Evolutionary conservation across 345 rosid genomes (phyloP).

Genomic region (Citrus reticulata): DNA sequence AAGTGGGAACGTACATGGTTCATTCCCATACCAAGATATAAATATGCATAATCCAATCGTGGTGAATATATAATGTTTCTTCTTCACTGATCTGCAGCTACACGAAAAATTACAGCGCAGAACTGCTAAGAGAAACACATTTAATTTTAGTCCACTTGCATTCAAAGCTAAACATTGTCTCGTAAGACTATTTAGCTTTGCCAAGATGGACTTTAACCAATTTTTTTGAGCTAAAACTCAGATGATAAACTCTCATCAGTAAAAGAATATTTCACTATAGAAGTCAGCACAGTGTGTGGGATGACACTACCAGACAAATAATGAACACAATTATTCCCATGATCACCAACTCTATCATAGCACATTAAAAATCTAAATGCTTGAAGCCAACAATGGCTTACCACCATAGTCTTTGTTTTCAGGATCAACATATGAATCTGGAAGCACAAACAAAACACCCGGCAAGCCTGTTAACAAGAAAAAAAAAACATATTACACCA

Average conservation of each 20-base stretch:
- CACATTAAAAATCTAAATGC: background rate
- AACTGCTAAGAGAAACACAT: constrained; percentile 12
- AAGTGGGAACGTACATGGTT: no score
- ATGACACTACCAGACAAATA: background rate
- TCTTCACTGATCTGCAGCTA: constrained; percentile 30
- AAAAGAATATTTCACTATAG: background rate
- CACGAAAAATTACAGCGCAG: constrained; percentile 10
- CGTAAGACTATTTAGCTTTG: constrained; percentile 25
- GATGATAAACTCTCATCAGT: background rate
- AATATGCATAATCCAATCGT: background rate
- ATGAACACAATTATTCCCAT: background rate
- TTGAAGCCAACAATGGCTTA: constrained; percentile 19
- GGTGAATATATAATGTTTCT: constrained; percentile 9
- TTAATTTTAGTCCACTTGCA: constrained; percentile 39
- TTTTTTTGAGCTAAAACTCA: background rate
- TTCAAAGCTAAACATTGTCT: constrained; percentile 38
- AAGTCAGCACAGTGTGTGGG: background rate
- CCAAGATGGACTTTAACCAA: constrained; percentile 23
- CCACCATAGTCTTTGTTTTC: constrained; percentile 95
- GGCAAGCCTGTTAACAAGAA: constrained; percentile 54
- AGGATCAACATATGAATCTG: constrained; percentile 89
- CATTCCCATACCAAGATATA: background rate
- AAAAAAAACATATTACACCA: background rate
- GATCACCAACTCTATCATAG: background rate
- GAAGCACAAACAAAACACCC: constrained; percentile 88